phyloP scores from a whole-genome alignment of 441 rosid genomes.

The Erysimum cheiri region DNA sequence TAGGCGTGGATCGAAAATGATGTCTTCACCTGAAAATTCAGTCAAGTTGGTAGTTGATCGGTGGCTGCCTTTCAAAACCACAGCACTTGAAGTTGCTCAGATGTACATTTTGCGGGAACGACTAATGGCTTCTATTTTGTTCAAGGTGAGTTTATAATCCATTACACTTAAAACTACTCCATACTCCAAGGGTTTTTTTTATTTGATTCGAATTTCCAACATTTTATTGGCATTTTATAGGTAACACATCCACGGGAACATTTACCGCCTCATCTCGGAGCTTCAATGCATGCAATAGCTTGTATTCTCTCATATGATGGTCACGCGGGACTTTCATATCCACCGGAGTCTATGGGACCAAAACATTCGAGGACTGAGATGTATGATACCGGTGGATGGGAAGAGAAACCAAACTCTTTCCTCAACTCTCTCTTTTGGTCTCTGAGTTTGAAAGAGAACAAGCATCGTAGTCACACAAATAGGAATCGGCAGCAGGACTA shows the following conservation, averaged over 20 bases:
- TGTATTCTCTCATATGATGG: constrained; percentile 73
- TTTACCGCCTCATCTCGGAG: constrained; percentile 76
- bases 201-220: constrained; percentile 29
- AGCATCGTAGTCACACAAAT: constrained; percentile 12
- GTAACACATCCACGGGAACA: constrained; percentile 62
- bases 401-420: constrained; percentile 48
- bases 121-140: constrained; percentile 73
- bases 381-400: constrained; percentile 38
- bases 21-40: constrained; percentile 82
- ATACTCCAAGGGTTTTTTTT: neutral
- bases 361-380: constrained; percentile 59
- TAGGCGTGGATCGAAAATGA: constrained; percentile 50
- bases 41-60: constrained; percentile 76
- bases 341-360: constrained; percentile 51
- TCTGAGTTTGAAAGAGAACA: constrained; percentile 41
- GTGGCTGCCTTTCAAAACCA: constrained; percentile 78
- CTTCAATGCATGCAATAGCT: constrained; percentile 65
- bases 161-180: neutral
- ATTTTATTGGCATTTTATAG: constrained; percentile 48
- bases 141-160: constrained; percentile 57
- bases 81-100: constrained; percentile 89
- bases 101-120: constrained; percentile 91
- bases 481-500: constrained; percentile 9
- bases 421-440: constrained; percentile 49
- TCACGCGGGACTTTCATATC: constrained; percentile 50